Evolutionary conservation across 139 green algal species (phyloP), one percentile per base, ranked within the genome.

Genomic region (Coelastrella sp.): DNA sequence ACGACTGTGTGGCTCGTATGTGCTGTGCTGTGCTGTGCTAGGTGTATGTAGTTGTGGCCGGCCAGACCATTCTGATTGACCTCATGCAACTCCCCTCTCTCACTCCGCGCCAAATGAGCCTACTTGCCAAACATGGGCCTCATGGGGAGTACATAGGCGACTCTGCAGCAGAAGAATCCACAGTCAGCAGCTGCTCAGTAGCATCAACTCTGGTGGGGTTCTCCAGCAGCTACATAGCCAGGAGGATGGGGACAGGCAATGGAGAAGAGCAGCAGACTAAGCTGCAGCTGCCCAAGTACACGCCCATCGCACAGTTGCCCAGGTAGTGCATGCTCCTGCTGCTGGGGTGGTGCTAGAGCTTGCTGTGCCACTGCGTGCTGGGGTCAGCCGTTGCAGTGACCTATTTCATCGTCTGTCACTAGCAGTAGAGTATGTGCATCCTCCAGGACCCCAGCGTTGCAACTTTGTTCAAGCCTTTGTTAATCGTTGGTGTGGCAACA

Each of bases 31-130:
- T 49, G 35, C 4, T 70, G 12, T 4, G 15, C 12, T 17, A 70
- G 57, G 79, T 86, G n/a, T 73, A 86, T 22, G n/a, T 75, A 24
- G 60, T 73, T 10, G 59, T 86, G 22, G 60, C 59, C 7, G 87
- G 87, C 1, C 25, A 87, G 7, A 75, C 66, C 20, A 87, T 59
- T 9, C 7, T 82, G 79, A 79, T 87, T 24, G 79, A 88, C 87
- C 61, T 92, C n/a, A 85, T 87, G 87, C 76, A 91, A 76, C 87
- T 91, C 61, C 87, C 87, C 19, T 59, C 74, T 17, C 87, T 95
- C 5, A 95, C 92, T 1, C 92, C 94, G 1, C 92, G 93, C 9
- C 93, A 95, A 90, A 91, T 95, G 82, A 61, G 70, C 10, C 73
- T 94, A 35, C 90, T 95, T 27, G 83, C 93, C 6, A 56, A 25